Conservation (phyloP, 2,329 filamentous ascomycete species). For the Cladosporium halotolerans region DNA sequence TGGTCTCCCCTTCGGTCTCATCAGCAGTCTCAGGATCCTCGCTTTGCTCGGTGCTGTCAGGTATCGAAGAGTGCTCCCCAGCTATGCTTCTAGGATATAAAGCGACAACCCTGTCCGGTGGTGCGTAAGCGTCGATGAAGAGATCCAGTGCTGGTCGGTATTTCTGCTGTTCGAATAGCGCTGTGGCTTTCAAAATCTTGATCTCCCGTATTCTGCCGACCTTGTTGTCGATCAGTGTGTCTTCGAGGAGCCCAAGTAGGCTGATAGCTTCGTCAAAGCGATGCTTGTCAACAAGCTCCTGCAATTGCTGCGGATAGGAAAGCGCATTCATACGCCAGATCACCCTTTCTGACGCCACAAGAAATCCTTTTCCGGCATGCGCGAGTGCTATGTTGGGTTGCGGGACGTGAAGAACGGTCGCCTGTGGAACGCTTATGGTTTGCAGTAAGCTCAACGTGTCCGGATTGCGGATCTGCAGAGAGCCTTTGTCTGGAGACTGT, state of each 20-base stretch:
- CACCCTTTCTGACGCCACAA: conserved; percentile 82
- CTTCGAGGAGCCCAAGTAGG: conserved; percentile 81
- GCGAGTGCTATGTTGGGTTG: conserved; percentile 90
- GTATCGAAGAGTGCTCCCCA: conserved; percentile 65
- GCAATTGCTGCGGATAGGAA: conserved; percentile 83
- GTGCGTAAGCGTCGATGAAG: conserved; percentile 83
- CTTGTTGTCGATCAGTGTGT: conserved; percentile 82
- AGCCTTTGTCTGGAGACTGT: conserved; percentile 74
- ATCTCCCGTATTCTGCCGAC: conserved; percentile 71
- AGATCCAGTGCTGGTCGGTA: conserved; percentile 83
- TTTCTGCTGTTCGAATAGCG: conserved; percentile 72
- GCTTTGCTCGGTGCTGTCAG: conserved; percentile 38
- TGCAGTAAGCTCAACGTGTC: conserved; percentile 87
- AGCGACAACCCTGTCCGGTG: conserved; percentile 79
- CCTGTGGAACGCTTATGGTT: conserved; percentile 72
- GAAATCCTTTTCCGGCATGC: conserved; percentile 91
- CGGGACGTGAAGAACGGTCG: conserved; percentile 80
- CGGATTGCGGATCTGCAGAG: conserved; percentile 84
- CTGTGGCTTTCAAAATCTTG: conserved; percentile 86
- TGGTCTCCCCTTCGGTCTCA: conserved; percentile 24
- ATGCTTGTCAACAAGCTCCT: conserved; percentile 67
- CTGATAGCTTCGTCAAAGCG: conserved; percentile 89
- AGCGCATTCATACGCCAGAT: conserved; percentile 96
- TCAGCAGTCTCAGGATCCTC: conserved; percentile 41
- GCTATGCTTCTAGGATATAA: conserved; percentile 80